Conservation (phyloP, 192 early-diverging fungal genomes). For the Entomortierella parvispora region DNA sequence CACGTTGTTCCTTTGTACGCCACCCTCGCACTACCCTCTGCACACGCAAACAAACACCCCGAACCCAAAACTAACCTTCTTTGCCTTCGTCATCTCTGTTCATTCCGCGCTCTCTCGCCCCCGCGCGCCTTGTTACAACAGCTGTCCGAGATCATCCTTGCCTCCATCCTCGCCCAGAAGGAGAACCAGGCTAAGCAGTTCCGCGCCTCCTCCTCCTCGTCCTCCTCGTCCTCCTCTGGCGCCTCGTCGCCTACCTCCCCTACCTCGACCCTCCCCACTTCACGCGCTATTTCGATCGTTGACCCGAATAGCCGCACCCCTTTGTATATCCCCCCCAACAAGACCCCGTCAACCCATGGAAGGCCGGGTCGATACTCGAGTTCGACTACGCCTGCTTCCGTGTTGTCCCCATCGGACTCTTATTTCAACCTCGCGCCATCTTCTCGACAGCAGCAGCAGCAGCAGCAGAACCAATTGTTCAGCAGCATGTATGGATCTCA, state of each 20-base stretch:
- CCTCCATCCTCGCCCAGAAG: conserved; percentile 42
- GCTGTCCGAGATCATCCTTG: conserved; percentile 55
- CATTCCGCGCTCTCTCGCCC: background rate
- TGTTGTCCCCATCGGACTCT: conserved; percentile 29
- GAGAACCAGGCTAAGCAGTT: conserved; percentile 35
- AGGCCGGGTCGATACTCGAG: conserved; percentile 33
- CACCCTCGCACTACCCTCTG: too few species aligned
- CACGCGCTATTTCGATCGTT: conserved; percentile 61
- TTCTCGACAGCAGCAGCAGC: conserved; percentile 25
- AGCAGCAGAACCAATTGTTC: conserved; percentile 30
- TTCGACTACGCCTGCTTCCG: conserved; percentile 36
- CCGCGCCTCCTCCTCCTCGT: conserved; percentile 11
- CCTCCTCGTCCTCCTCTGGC: conserved; percentile 22
- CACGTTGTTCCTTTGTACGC: too few species aligned
- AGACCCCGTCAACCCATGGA: background rate
- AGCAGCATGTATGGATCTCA: conserved; percentile 41
- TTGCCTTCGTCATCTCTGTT: background rate
- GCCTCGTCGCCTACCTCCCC: conserved; percentile 7
- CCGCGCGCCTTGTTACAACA: conserved; percentile 2
- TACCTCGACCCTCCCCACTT: conserved; percentile 15
- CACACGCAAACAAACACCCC: too few species aligned
- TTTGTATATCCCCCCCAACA: conserved; percentile 50
- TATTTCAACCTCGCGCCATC: conserved; percentile 40
- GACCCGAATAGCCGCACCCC: conserved; percentile 60
- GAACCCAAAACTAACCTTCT: background rate